Evolutionary conservation across 2,329 filamentous ascomycete genomes (phyloP), one percentile per base, ranked within the genome.

Genomic region (Cercospora sp.): DNA sequence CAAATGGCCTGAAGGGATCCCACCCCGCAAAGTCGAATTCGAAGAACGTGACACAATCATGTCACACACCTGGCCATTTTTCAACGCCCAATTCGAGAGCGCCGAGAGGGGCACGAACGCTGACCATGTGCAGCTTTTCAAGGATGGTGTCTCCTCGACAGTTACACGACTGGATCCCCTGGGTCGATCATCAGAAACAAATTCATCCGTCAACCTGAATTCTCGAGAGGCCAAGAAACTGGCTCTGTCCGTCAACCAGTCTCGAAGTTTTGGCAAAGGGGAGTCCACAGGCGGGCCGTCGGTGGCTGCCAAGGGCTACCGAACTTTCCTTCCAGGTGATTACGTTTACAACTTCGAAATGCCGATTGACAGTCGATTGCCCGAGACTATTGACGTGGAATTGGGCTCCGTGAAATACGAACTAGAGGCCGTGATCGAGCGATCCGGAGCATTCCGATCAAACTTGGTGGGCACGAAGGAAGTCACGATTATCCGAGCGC

Each of bases 1-100:
- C 1, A 93, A 97, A 77, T 99, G 95, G 95, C 94, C 95, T 16
- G 95, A 98, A 82, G 88, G 93, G 61, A 95, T 98, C 31, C 94
- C 95, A 3, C 93, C 94, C 0, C 86, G 90, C 66, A 97, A 96
- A 79, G 86, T 90, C 1, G 91, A 96, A 48, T 89, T 92, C 63
- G 90, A 88, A 74, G 93, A 98, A 77, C 91, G 92, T 70, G 91
- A 95, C 73, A 92, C 89, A 3, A 85, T 98, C 68, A 90, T 96
- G 80, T 94, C 91, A 48, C 94, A 97, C 76, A 94, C 89, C 18
- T 89, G 93, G 80, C 94, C 91, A 0, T 98, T 98, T 77, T 99
- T 97, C 84, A 96, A 97, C 75, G 90, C 91, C 59, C 86, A 88
- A 70, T 87, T 88, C 70, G 81, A 84, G 69, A 81, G 83, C 69